Base-by-base conservation (phyloP, 169 alveolate species). In the Cryptosporidium muris region DNA sequence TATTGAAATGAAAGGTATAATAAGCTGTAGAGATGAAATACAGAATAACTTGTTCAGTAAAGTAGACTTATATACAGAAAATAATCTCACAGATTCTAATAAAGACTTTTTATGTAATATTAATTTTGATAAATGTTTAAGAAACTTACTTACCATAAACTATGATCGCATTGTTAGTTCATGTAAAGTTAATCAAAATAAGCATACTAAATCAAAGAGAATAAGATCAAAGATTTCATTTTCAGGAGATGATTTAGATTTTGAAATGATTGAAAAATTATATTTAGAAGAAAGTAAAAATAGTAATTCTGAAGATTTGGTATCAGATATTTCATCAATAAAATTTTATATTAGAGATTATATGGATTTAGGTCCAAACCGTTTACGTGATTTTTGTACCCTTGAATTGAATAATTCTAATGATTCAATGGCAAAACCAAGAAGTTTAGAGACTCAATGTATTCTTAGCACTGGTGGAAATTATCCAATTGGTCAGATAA, bases 301-400 rank as follows among this genome's bases (percentile, higher is more conserved):
- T 60, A 0, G 2, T 42, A 43, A 7, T 38, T 25, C 25, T 25
- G 25, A 25, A 25, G 25, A 25, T 25, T 25, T 25, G 25, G 25
- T 25, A 25, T 25, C 25, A 25, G 25, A 25, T 25, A 2, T 16
- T 25, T 5, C 40, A 16, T 16, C 63, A 53, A 9, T 60, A 11
- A 37, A 58, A 9, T 25, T 74, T 60, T 37, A 43, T 6, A 16
- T 74, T 11, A 9, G 43, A 36, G 85, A 74, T 40, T 74, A 56
- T 49, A 34, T 74, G n/a, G 85, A 74, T 58, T 48, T 74, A 34
- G 85, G 85, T 8, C 85, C 85, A 25, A 43, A 47, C 51, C 60
- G 74, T n/a, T 68, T 74, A 47, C 16, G 68, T n/a, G 85, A 74
- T 11, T 74, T 74, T 74, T 74, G 85, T 25, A n/a, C 60, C 34